Conservation (phyloP, 129 eudicot species). For the Tagetes erecta region DNA sequence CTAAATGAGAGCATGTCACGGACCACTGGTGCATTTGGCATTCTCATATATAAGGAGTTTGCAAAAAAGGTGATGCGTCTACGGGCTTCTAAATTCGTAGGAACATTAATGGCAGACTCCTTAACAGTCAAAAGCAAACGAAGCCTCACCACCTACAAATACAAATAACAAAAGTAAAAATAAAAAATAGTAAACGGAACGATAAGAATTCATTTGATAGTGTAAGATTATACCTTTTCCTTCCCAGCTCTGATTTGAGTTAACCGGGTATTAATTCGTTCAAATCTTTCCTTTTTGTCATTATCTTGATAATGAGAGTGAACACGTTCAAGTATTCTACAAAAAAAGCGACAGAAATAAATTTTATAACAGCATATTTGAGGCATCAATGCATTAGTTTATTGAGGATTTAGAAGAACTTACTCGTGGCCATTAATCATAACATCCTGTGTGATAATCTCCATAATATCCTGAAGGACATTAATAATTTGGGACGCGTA, state of each 20-base stretch:
- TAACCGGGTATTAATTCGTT: conserved; percentile 52
- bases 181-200: neutral
- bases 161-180: neutral
- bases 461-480: conserved; percentile 90
- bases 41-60: conserved; percentile 88
- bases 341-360: neutral
- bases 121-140: conserved; percentile 84
- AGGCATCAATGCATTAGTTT: conserved; percentile 7
- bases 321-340: conserved; percentile 63
- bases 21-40: conserved; percentile 95
- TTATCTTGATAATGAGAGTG: conserved; percentile 37
- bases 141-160: conserved; percentile 79
- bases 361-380: conserved; percentile 5
- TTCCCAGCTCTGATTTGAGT: conserved; percentile 63
- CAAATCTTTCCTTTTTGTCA: conserved; percentile 76
- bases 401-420: conserved; percentile 27
- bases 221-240: conserved; percentile 71
- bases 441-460: conserved; percentile 90
- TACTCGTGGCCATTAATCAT: conserved; percentile 84
- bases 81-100: conserved; percentile 95
- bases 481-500: conserved; percentile 75
- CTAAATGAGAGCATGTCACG: conserved; percentile 99
- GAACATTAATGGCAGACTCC: conserved; percentile 97
- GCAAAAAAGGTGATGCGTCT: conserved; percentile 96
- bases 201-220: conserved; percentile 10